A percentile compares a stretch with the other conserved stretches of the same genome.
phyloP scores from a whole-genome alignment of 192 early-diverging fungal genomes.

The Oehlia diaphana region DNA sequence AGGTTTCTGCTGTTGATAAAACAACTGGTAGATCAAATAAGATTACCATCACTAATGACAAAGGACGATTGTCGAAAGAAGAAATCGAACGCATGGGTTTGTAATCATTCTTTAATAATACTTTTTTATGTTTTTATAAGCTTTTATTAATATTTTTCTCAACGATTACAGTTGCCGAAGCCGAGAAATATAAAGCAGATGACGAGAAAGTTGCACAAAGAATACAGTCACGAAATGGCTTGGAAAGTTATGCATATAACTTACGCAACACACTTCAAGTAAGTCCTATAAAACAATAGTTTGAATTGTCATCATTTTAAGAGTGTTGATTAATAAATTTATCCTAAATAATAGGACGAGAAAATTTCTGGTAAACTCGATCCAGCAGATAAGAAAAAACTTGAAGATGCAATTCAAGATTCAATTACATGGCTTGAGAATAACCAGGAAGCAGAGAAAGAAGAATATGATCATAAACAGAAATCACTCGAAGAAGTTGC shows the following conservation, averaged over 20 bases:
- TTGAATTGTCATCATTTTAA: no score
- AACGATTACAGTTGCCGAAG: slow-evolving; percentile 62
- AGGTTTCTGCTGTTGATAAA: slow-evolving; percentile 87
- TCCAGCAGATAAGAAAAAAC: slow-evolving; percentile 85
- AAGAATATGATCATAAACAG: slow-evolving; percentile 91
- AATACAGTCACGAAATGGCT: slow-evolving; percentile 82
- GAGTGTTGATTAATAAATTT: slow-evolving; percentile 69
- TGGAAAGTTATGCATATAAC: slow-evolving; percentile 90
- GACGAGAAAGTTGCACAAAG: slow-evolving; percentile 87
- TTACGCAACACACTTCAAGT: slow-evolving; percentile 59
- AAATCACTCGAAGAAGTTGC: slow-evolving; percentile 93
- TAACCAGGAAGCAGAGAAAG: slow-evolving; percentile 89
- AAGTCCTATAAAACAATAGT: slow-evolving; percentile 59
- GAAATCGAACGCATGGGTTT: slow-evolving; percentile 93
- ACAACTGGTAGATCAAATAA: slow-evolving; percentile 88
- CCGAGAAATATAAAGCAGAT: slow-evolving; percentile 94
- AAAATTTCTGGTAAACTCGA: slow-evolving; percentile 81
- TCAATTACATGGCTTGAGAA: slow-evolving; percentile 91
- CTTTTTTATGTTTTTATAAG: neutral
- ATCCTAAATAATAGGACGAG: slow-evolving; percentile 74
- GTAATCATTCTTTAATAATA: neutral
- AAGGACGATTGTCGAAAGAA: slow-evolving; percentile 94
- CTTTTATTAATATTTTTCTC: neutral
- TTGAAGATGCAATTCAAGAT: slow-evolving; percentile 80
- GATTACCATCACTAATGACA: slow-evolving; percentile 98